Base-by-base conservation (phyloP, 805 yeast species). In the Metschnikowia colocasiae region DNA sequence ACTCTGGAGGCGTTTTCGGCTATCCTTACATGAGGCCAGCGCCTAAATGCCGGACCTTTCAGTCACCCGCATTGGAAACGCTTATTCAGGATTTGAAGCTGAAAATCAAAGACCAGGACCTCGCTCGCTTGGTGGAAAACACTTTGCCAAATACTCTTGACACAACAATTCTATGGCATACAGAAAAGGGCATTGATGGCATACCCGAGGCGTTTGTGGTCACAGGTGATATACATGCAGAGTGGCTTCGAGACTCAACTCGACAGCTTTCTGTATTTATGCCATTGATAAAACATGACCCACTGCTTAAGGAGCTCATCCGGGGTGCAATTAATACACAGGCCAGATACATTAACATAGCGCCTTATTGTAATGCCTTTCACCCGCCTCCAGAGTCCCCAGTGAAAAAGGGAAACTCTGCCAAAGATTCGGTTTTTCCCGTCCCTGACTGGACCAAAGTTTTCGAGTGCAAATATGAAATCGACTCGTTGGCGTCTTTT, bases 221-320 rank as follows among this genome's bases (percentile, higher is more conserved):
- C 27, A 89, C 97, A 0, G 97, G 97, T 8, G 97, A 89, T 60
- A 89, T 89, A 47, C 90, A 87, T 62, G 96, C 96, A 2, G 96
- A 89, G 64, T 89, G 97, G 97, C 68, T 89, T 41, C 68, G 97
- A 45, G 97, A 89, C 63, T 82, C 95, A 1, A 87, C 95, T 0
- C 71, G 94, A 55, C 97, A 89, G 60, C 66, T 89, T 40, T 77
- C 87, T 3, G 87, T 86, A 2, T 90, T 88, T 62, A 82, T 83
- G 56, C 80, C 80, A 6, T 71, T 87, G 19, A 65, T 82, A 12
- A 66, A 67, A 33, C 59, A 75, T 45, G 94, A 88, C 57, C 53
- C 61, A 1, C 48, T 55, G 2, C 68, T 89, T 43, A 61, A 67
- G 49, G 69, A 69, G 27, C 65, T 89, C 60, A 73, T 89, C 27